phyloP scores from a whole-genome alignment of 192 early-diverging fungal genomes.

The Backusella sp. region DNA sequence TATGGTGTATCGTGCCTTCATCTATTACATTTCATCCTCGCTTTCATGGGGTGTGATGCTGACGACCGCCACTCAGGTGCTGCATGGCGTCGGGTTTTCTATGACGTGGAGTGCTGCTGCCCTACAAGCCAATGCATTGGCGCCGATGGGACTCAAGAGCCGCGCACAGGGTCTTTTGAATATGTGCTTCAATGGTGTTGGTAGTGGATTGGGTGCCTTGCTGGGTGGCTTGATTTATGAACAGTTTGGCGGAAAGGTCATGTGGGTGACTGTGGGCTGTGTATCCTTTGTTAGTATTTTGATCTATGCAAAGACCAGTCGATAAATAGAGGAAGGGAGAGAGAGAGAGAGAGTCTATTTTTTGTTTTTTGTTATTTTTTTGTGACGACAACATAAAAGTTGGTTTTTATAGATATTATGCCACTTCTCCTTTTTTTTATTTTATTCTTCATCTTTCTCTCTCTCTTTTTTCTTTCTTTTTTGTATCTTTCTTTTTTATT shows the following conservation, averaged over 20 bases:
- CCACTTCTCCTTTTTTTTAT: background rate
- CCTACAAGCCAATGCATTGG: constrained; percentile 24
- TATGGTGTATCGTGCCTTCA: constrained; percentile 5
- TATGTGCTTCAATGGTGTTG: constrained; percentile 25
- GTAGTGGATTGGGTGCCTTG: constrained; percentile 20
- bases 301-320: background rate
- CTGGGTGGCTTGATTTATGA: constrained; percentile 23
- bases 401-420: background rate
- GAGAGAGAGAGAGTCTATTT: too few relatives aligned
- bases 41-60: constrained; percentile 9
- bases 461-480: too few relatives aligned
- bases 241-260: constrained; percentile 1
- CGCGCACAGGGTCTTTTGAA: constrained; percentile 23
- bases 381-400: background rate
- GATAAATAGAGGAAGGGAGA: background rate
- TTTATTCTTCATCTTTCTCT: background rate
- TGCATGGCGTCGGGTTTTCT: constrained; percentile 19
- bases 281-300: background rate
- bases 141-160: constrained; percentile 5
- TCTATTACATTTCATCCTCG: background rate
- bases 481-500: constrained; percentile 1
- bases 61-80: constrained; percentile 11
- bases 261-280: constrained; percentile 7
- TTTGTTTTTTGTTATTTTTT: background rate
- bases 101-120: constrained; percentile 25